These are phyloP conservation scores for Ramicandelaber brevisporus DNA, from an alignment of 192 early-diverging fungal species.

Conservation along the genomic window DNA sequence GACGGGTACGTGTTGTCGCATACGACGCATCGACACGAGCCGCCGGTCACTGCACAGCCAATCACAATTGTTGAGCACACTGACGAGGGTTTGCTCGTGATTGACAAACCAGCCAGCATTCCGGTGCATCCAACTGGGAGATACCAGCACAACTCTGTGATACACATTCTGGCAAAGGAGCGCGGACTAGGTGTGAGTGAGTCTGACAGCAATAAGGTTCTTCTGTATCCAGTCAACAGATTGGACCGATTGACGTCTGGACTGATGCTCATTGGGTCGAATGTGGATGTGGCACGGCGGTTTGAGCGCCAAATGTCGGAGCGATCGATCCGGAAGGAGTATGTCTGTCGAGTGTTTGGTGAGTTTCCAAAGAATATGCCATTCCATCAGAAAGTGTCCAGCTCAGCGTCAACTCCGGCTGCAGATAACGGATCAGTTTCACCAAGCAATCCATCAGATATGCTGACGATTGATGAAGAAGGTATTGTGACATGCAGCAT, in stretches of 20 bases:
- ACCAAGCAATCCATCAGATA: constrained; percentile 1
- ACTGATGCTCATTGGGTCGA: constrained; percentile 50
- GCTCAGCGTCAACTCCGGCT: background rate
- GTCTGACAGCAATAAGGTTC: no score
- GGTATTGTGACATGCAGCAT: constrained; percentile 30
- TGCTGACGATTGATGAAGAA: constrained; percentile 13
- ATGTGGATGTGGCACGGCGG: constrained; percentile 22
- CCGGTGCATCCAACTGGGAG: constrained; percentile 62
- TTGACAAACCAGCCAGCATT: constrained; percentile 76
- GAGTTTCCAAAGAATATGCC: constrained; percentile 65
- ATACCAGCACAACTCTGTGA: constrained; percentile 68
- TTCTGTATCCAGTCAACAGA: constrained; percentile 56
- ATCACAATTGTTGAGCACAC: constrained; percentile 34
- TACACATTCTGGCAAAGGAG: constrained; percentile 37
- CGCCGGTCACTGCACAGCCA: constrained; percentile 41
- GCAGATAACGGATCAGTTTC: background rate
- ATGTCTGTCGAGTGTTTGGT: constrained; percentile 68
- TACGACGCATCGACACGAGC: constrained; percentile 83
- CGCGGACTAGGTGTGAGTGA: constrained; percentile 21
- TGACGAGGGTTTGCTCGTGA: constrained; percentile 41
- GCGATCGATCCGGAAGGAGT: constrained; percentile 59
- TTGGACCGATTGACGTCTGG: constrained; percentile 89
- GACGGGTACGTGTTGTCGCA: constrained; percentile 64
- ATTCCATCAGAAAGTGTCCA: constrained; percentile 1
- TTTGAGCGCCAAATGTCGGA: constrained; percentile 35